phyloP scores from a whole-genome alignment of 2,329 filamentous ascomycete species.

The Trichoderma atrobrunneum region DNA sequence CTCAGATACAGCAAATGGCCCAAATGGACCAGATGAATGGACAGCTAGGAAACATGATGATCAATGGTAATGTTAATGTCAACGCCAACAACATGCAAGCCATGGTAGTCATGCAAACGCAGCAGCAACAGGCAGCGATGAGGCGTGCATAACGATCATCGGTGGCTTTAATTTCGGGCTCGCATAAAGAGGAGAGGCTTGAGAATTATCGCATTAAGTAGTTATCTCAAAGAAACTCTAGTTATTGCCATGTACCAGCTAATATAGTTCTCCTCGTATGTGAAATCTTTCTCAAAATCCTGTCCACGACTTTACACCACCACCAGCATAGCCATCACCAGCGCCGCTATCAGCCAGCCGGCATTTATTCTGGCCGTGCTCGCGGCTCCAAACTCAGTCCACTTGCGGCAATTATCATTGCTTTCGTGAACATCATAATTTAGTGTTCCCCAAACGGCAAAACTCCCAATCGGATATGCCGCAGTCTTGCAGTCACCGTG shows the following conservation, averaged over 20 bases:
- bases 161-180: background rate
- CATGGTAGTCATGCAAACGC: constrained; percentile 37
- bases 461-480: background rate
- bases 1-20: constrained; percentile 36
- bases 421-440: background rate
- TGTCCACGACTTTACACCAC: background rate
- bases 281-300: background rate
- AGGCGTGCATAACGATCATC: background rate
- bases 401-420: background rate
- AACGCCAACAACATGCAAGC: constrained; percentile 37
- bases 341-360: background rate
- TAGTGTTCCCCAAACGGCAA: background rate
- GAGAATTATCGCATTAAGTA: background rate
- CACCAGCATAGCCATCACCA: background rate
- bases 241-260: background rate
- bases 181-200: background rate
- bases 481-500: background rate
- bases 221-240: background rate
- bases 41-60: too few species aligned
- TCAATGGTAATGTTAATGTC: constrained; percentile 31
- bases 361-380: background rate
- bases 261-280: background rate
- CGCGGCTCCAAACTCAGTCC: background rate
- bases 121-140: background rate
- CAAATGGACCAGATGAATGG: constrained; percentile 36